phyloP scores from a whole-genome alignment of 2,329 filamentous ascomycete genomes.

The Ilyonectria destructans region DNA sequence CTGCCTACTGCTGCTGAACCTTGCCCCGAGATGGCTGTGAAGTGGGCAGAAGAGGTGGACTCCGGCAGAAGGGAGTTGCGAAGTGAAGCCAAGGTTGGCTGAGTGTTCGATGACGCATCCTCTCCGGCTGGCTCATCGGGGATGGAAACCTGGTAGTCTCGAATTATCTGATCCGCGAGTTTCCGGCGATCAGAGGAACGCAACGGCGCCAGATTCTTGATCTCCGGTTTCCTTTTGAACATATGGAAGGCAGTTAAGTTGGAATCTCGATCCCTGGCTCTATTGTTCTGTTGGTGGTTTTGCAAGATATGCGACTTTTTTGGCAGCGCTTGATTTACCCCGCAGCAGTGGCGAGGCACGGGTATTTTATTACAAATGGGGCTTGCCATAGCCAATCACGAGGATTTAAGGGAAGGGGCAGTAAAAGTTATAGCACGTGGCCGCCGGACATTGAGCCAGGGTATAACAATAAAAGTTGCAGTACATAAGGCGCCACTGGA shows the following conservation, averaged over 20 bases:
- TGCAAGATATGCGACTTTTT: too few species aligned
- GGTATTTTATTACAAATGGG: too few species aligned
- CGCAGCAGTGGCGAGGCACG: too few species aligned
- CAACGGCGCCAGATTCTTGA: slow-evolving; percentile 45
- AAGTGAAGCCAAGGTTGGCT: slow-evolving; percentile 31
- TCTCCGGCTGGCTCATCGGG: slow-evolving; percentile 32
- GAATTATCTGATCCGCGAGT: slow-evolving; percentile 45
- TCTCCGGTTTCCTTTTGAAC: slow-evolving; percentile 45
- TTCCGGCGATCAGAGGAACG: slow-evolving; percentile 45
- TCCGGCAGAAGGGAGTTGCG: slow-evolving; percentile 45
- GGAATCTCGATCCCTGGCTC: too few species aligned
- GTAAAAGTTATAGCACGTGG: too few species aligned
- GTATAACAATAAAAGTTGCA: too few species aligned
- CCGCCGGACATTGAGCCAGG: too few species aligned
- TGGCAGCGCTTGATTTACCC: too few species aligned
- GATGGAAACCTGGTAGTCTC: slow-evolving; percentile 41
- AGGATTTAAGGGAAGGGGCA: too few species aligned
- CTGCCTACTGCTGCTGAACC: slow-evolving; percentile 24
- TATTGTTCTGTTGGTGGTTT: too few species aligned
- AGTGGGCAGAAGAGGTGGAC: slow-evolving; percentile 43
- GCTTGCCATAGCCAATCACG: too few species aligned
- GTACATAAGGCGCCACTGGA: too few species aligned
- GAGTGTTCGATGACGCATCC: slow-evolving; percentile 37
- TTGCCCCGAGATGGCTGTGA: slow-evolving; percentile 40
- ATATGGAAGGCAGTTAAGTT: slow-evolving; percentile 9